Evolutionary conservation across 495 filamentous ascomycete species (phyloP), one percentile per base, ranked within the genome.

Genomic region (Hyaloscypha finlandica): DNA sequence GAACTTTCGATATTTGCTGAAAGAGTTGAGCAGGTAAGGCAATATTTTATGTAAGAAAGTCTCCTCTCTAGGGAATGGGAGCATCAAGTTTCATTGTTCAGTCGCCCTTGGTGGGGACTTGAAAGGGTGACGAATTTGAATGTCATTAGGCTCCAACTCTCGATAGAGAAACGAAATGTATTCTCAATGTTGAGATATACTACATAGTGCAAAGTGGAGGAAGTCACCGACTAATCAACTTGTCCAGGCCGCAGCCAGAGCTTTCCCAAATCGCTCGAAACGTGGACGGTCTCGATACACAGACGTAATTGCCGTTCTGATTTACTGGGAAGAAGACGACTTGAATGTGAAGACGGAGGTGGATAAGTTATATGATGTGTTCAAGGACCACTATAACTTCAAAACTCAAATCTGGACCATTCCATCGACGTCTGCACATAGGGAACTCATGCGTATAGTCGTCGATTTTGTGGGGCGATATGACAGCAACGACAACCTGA

Each of bases 311-410:
- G 81, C 75, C 12, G 68, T 87, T 55, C 78, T 85, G 69, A 73
- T 87, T 25, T 81, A 83, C 71, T 87, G 84, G 84, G 77, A 78
- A 48, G 81, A 78, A 55, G 84, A 86, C 61, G 83, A 86, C 68
- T 67, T 74, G 20, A 82, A 83, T 60, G 81, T 84, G 20, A 72
- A 82, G 2, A 80, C 78, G 29, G 82, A 84, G 73, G 74, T 85
- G 32, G 76, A 81, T 67, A 80, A 83, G 22, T 69, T 86, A 52
- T 79, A 80, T 53, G 77, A 76, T 53, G 81, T 83, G 57, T 69
- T 86, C n/a, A 74, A 81, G 52, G 75, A 80, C 30, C 16, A 3
- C 20, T 85, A 84, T 69, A 70, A 67, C 68, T 85, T 80, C 63
- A 73, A 77, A 33, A 82, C 80, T 14, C 81, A 83, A 45, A 76